Evolutionary conservation across 768 basidiomycete genomes (phyloP).

Genomic region (Galerina marginata): DNA sequence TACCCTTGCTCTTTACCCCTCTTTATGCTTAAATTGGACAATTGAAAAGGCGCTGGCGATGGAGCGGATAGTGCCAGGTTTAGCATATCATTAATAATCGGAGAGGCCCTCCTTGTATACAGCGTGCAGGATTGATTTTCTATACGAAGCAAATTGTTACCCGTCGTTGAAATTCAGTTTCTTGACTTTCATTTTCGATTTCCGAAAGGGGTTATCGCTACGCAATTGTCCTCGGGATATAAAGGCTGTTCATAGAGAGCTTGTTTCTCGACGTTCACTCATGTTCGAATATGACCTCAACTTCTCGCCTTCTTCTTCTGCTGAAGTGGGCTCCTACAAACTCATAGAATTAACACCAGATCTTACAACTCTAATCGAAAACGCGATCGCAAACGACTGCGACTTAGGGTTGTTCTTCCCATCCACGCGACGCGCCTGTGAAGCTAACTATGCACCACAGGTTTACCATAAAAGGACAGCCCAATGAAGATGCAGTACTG

Average conservation of each 20-base stretch:
- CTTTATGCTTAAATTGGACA: slow-evolving; percentile 8
- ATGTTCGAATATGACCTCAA: slow-evolving; percentile 56
- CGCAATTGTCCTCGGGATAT: background rate
- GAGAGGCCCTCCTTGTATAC: slow-evolving; percentile 21
- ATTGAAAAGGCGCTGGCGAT: slow-evolving; percentile 12
- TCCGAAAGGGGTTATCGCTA: slow-evolving; percentile 1
- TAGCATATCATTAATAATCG: slow-evolving; percentile 26
- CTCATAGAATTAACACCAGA: slow-evolving; percentile 79
- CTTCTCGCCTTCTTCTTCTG: slow-evolving; percentile 55
- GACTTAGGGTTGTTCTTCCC: slow-evolving; percentile 19
- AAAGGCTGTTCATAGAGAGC: background rate
- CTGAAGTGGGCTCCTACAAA: slow-evolving; percentile 62
- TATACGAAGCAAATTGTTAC: background rate
- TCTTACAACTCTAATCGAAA: slow-evolving; percentile 65
- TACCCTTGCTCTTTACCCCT: slow-evolving; percentile 21
- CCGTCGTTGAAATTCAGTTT: background rate
- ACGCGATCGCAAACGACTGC: slow-evolving; percentile 41
- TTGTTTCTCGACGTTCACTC: slow-evolving; percentile 5
- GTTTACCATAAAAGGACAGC: slow-evolving; percentile 80
- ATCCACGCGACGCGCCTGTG: background rate
- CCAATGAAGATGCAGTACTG: slow-evolving; percentile 86
- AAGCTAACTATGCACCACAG: slow-evolving; percentile 37
- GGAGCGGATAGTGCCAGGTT: slow-evolving; percentile 10
- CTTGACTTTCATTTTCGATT: background rate
- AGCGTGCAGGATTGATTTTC: slow-evolving; percentile 13